These are phyloP conservation scores for Magnaporthiopsis poae DNA, from an alignment of 2,329 filamentous ascomycete species.

Conservation along the genomic window DNA sequence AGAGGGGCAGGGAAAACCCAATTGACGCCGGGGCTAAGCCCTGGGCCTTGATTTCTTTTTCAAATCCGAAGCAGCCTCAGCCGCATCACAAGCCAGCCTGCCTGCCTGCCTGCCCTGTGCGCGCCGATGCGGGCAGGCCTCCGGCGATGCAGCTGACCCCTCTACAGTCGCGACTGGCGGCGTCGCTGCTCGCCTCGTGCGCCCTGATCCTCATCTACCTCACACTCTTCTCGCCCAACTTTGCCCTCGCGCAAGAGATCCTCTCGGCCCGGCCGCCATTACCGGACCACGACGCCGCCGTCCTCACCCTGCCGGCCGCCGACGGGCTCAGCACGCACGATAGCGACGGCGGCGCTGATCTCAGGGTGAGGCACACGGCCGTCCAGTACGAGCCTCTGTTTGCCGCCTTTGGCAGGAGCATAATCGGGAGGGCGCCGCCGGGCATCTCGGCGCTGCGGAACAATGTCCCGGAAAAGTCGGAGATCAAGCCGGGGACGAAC, in stretches of 20 bases:
- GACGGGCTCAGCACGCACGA: not conserved
- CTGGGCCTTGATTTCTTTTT: not conserved
- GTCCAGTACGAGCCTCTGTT: slow-evolving; percentile 51
- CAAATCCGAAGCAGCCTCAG: not conserved
- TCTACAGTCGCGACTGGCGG: slow-evolving; percentile 62
- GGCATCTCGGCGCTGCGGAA: slow-evolving; percentile 46
- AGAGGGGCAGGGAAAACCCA: not conserved
- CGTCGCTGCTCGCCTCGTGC: slow-evolving; percentile 52
- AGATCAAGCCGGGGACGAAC: slow-evolving; percentile 53
- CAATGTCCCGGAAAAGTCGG: slow-evolving; percentile 51
- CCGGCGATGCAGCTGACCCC: slow-evolving; percentile 51
- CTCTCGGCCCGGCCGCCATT: not conserved
- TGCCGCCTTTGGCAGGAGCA: slow-evolving; percentile 47
- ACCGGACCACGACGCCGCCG: slow-evolving; percentile 14
- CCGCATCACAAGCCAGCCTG: not conserved
- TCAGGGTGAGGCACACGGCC: not conserved
- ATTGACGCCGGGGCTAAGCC: not conserved
- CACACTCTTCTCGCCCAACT: slow-evolving; percentile 45
- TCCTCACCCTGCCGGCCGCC: slow-evolving; percentile 11
- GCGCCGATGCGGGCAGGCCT: slow-evolving; percentile 32
- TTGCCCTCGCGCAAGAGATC: slow-evolving; percentile 53
- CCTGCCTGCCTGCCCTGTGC: too few relatives aligned
- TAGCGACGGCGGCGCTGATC: not conserved
- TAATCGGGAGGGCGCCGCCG: slow-evolving; percentile 51
- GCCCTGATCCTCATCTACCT: slow-evolving; percentile 53